A percentile compares a stretch with the other conserved stretches of the same genome.
Conservation (phyloP, 228 moss, liverwort and hornwort genomes). For the Sphagnum fallax region DNA sequence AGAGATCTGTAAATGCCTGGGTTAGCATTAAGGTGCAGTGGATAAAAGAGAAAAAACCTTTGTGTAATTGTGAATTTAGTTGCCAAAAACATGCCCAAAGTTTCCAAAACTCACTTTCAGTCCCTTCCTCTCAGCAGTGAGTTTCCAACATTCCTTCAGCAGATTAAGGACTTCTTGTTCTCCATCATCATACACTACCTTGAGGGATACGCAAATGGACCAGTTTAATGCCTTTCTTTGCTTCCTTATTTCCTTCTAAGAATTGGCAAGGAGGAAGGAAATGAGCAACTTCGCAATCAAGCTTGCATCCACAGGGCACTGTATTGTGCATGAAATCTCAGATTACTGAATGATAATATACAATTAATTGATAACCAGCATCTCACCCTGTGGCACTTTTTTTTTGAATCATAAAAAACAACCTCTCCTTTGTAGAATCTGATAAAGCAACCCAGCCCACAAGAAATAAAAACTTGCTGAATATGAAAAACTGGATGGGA, state of each 20-base stretch:
- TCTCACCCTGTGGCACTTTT: constrained; percentile 81
- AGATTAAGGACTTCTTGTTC: constrained; percentile 68
- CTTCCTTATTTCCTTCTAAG: neutral
- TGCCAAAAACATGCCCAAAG: no score
- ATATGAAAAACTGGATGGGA: neutral
- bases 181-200: constrained; percentile 82
- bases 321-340: neutral
- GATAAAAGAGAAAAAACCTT: no score
- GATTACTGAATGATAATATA: no score
- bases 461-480: neutral
- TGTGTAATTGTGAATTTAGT: no score
- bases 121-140: constrained; percentile 42
- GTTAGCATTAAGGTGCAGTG: no score
- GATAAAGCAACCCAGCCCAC: constrained; percentile 5
- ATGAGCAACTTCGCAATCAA: neutral
- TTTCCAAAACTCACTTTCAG: constrained; percentile 26
- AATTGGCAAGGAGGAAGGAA: neutral
- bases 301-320: neutral
- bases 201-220: constrained; percentile 6
- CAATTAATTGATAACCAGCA: neutral
- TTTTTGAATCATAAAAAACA: constrained; percentile 66
- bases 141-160: constrained; percentile 63
- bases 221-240: neutral
- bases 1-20: no score
- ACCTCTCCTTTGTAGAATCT: constrained; percentile 87